Evolutionary conservation across 495 filamentous ascomycete species (phyloP).

Genomic region (Neurospora intermedia): DNA sequence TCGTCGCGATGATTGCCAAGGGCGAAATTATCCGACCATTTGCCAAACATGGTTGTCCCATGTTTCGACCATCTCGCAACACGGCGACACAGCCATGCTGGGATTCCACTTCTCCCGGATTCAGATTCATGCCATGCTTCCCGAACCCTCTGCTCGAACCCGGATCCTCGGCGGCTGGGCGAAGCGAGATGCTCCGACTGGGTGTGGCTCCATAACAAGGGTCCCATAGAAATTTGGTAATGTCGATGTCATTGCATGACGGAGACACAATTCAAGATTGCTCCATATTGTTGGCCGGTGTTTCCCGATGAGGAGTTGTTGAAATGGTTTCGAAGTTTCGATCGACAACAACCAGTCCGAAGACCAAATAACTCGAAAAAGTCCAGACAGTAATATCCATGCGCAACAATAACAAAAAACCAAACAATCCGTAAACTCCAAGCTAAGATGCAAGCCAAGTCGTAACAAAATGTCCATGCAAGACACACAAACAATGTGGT

Average conservation of each 20-base stretch:
- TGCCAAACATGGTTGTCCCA: neutral
- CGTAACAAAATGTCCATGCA: neutral
- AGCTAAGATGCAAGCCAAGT: slow-evolving; percentile 6
- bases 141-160: neutral
- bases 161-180: neutral
- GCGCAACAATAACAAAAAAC: neutral
- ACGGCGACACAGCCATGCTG: neutral
- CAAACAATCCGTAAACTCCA: slow-evolving; percentile 9
- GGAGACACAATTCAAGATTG: neutral
- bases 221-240: neutral
- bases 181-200: neutral
- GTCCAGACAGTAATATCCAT: neutral
- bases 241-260: neutral
- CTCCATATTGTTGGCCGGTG: neutral
- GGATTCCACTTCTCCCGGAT: neutral
- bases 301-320: neutral
- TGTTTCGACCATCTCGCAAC: neutral
- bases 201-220: neutral
- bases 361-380: too few species aligned
- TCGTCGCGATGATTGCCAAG: neutral
- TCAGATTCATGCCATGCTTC: neutral
- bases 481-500: neutral
- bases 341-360: too few species aligned
- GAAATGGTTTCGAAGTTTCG: neutral
- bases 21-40: neutral